Evolutionary conservation across 495 filamentous ascomycete genomes (phyloP).

Genomic region (Pseudoneurospora amorphoporcata): DNA sequence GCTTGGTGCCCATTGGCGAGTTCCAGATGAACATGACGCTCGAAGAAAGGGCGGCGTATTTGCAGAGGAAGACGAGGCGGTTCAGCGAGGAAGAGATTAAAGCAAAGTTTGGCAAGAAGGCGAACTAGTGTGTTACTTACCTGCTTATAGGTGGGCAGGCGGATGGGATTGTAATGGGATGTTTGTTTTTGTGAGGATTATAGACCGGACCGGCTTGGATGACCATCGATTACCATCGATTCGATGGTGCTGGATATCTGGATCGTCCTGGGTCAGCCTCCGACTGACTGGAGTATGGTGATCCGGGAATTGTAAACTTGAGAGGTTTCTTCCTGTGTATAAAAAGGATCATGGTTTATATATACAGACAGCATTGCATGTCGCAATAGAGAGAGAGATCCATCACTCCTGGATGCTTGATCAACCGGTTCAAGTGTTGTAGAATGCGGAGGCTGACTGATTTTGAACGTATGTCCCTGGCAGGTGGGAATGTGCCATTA

Average conservation of each 20-base stretch:
- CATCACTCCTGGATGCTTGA: not conserved
- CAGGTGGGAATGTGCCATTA: no score
- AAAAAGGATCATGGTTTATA: not conserved
- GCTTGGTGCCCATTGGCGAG: slow-evolving; percentile 55
- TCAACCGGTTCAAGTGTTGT: not conserved
- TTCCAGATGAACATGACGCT: slow-evolving; percentile 51
- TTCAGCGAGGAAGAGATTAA: slow-evolving; percentile 50
- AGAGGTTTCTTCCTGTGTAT: not conserved
- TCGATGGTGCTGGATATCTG: no score
- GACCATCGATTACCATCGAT: no score
- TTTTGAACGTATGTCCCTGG: no score
- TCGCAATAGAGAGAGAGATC: not conserved
- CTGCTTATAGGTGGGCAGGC: no score
- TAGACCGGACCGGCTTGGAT: no score
- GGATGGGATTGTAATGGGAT: no score
- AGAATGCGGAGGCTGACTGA: no score
- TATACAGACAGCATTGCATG: not conserved
- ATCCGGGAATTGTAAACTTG: no score
- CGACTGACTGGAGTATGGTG: no score
- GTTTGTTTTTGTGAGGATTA: no score
- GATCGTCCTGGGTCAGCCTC: no score
- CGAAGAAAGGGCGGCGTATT: slow-evolving; percentile 48
- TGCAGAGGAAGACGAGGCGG: slow-evolving; percentile 48
- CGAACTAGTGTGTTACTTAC: not conserved
- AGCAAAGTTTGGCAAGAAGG: slow-evolving; percentile 25